Evolutionary conservation across 805 yeast species (phyloP).

Genomic region (Soucietia sequanensis): DNA sequence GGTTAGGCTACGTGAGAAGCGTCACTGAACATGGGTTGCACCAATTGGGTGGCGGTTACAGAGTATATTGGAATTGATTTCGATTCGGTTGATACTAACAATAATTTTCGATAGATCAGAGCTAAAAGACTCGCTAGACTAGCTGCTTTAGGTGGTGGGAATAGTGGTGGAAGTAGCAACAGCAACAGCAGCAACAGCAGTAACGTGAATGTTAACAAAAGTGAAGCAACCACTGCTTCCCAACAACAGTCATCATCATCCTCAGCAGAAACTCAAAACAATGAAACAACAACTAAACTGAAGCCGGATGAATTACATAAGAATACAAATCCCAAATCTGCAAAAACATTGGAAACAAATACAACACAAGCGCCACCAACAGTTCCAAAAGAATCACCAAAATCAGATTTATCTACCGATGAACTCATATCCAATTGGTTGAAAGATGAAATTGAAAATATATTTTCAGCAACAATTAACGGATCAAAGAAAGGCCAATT

Average conservation of each 20-base stretch:
- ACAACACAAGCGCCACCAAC: neutral
- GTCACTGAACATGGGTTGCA: too few relatives aligned
- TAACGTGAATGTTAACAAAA: conserved; percentile 4
- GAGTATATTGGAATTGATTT: neutral
- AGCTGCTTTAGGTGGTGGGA: conserved; percentile 12
- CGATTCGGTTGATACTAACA: conserved; percentile 15
- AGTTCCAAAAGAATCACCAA: neutral
- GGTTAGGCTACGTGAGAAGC: too few relatives aligned
- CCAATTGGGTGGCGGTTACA: too few relatives aligned
- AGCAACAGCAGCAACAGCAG: too few relatives aligned
- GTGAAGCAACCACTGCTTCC: neutral
- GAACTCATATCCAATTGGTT: conserved; percentile 39
- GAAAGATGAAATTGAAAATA: conserved; percentile 30
- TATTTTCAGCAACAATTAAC: conserved; percentile 35
- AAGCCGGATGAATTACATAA: neutral
- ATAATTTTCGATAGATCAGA: conserved; percentile 41
- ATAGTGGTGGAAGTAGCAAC: too few relatives aligned
- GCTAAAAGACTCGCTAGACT: conserved; percentile 55
- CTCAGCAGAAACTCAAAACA: conserved; percentile 1
- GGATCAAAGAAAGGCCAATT: conserved; percentile 11
- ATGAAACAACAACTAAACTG: conserved; percentile 1
- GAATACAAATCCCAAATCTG: neutral
- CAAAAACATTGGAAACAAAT: conserved; percentile 1
- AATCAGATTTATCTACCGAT: conserved; percentile 1
- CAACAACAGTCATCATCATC: neutral